These are phyloP conservation scores for Eucalyptus cladocalyx DNA, from an alignment of 345 rosid genomes.

Conservation along the genomic window DNA sequence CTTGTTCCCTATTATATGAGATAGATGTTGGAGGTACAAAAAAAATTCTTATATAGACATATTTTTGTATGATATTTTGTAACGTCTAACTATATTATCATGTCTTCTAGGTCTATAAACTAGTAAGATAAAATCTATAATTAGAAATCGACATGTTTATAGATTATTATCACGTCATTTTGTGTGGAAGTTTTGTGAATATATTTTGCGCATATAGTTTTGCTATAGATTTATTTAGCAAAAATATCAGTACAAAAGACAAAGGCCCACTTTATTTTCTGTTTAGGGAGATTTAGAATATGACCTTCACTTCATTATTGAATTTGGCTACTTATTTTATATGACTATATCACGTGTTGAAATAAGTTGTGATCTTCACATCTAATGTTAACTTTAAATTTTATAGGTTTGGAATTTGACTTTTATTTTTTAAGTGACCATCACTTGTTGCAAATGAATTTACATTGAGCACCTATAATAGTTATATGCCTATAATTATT, in stretches of 20 bases:
- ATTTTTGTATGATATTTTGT: not conserved
- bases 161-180: not conserved
- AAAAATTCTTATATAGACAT: not conserved
- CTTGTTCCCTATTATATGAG: not conserved
- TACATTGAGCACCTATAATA: not conserved
- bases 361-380: not conserved
- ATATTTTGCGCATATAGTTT: not conserved
- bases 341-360: not conserved
- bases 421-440: not conserved
- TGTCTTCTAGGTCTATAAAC: not conserved
- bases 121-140: not conserved
- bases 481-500: not conserved
- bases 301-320: not conserved
- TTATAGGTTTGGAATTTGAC: not conserved
- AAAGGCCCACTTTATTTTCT: not conserved
- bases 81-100: not conserved
- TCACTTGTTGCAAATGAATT: not conserved
- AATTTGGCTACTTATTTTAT: not conserved
- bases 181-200: not conserved
- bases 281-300: not conserved
- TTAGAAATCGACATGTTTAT: not conserved
- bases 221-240: not conserved
- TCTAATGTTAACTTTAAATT: not conserved
- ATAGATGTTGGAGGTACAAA: not conserved
- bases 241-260: not conserved